Evolutionary conservation across 306 rosid species (phyloP).

Genomic region (Myrica gale): DNA sequence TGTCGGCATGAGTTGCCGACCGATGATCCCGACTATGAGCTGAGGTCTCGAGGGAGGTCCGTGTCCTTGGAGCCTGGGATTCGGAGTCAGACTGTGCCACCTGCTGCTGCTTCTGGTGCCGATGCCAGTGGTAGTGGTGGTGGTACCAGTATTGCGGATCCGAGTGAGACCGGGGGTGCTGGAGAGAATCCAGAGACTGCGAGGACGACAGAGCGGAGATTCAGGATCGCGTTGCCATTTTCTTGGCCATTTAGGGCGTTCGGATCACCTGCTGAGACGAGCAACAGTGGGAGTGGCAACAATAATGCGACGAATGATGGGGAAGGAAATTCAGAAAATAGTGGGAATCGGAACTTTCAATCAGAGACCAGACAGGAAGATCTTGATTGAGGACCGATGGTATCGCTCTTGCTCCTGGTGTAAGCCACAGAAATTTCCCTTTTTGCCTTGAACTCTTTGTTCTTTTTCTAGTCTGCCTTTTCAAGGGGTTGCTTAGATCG

Average conservation of each 20-base stretch:
- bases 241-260: conserved; percentile 55
- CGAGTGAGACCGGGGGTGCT: conserved; percentile 1
- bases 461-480: background rate
- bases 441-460: conserved; percentile 23
- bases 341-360: conserved; percentile 64
- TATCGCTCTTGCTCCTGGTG: conserved; percentile 42
- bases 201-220: conserved; percentile 48
- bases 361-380: conserved; percentile 90
- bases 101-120: conserved; percentile 12
- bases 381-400: conserved; percentile 60
- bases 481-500: conserved; percentile 8
- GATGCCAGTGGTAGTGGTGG: conserved; percentile 25
- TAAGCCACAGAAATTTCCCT: conserved; percentile 27
- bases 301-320: conserved; percentile 44
- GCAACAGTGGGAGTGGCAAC: conserved; percentile 55
- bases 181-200: conserved; percentile 40
- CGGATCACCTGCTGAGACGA: conserved; percentile 59
- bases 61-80: conserved; percentile 11
- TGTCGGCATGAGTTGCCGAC: conserved; percentile 90
- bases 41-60: conserved; percentile 37
- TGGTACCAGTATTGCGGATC: conserved; percentile 25
- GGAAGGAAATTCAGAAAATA: conserved; percentile 50
- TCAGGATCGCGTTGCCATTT: conserved; percentile 71
- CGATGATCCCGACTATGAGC: conserved; percentile 79
- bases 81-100: conserved; percentile 39